A percentile compares a stretch with the other conserved stretches of the same genome.
These are phyloP conservation scores for Aspergillus caelatus DNA, from an alignment of 2,329 filamentous ascomycete species.

Conservation along the genomic window DNA sequence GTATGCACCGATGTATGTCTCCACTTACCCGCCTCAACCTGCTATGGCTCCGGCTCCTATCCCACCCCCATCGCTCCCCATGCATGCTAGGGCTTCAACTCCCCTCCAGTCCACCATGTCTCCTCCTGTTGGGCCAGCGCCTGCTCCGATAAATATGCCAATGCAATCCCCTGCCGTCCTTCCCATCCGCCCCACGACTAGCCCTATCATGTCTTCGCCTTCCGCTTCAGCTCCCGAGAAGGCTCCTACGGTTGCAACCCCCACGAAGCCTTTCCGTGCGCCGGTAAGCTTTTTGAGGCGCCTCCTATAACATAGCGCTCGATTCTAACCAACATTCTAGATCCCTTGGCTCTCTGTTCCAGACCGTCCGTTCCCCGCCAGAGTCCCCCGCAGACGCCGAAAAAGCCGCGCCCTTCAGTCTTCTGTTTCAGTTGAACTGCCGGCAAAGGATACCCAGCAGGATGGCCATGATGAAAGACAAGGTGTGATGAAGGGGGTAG, in stretches of 20 bases:
- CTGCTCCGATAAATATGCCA: constrained; percentile 33
- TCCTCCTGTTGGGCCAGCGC: constrained; percentile 31
- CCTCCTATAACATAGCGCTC: background rate
- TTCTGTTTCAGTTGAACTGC: constrained; percentile 51
- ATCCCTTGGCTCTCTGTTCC: constrained; percentile 64
- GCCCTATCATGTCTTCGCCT: constrained; percentile 40
- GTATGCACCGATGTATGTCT: constrained; percentile 48
- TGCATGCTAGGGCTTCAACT: constrained; percentile 42
- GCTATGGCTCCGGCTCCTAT: constrained; percentile 42
- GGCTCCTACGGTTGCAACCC: constrained; percentile 25
- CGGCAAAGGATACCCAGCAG: constrained; percentile 45
- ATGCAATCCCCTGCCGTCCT: constrained; percentile 28
- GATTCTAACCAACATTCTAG: constrained; percentile 33
- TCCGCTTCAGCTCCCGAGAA: constrained; percentile 30
- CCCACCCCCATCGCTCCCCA: constrained; percentile 37
- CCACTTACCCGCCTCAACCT: constrained; percentile 47
- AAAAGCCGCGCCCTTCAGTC: constrained; percentile 39
- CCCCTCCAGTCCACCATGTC: constrained; percentile 42
- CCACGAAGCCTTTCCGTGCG: constrained; percentile 53
- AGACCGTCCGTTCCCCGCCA: constrained; percentile 57
- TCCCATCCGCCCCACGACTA: constrained; percentile 26
- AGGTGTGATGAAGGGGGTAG: constrained; percentile 24
- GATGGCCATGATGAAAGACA: constrained; percentile 25
- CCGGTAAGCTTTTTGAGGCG: constrained; percentile 41
- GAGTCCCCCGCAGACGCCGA: constrained; percentile 52